These are phyloP conservation scores for Talaromyces islandicus DNA, from an alignment of 2,329 filamentous ascomycete species.

Conservation along the genomic window DNA sequence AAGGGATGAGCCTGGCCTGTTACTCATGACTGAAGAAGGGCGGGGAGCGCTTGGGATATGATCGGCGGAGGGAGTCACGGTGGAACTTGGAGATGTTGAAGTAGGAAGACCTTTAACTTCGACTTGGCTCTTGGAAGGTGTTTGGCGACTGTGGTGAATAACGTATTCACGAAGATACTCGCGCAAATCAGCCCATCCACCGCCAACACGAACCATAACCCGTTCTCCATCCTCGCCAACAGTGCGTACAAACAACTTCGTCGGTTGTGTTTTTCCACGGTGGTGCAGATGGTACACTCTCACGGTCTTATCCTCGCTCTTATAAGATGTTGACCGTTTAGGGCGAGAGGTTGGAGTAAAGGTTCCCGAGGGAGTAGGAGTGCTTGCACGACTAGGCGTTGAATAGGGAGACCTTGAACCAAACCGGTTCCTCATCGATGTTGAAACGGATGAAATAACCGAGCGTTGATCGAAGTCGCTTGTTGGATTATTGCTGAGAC, in stretches of 20 bases:
- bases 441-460: constrained; percentile 27
- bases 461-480: constrained; percentile 27
- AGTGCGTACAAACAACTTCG: constrained; percentile 89
- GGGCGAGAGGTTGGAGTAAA: constrained; percentile 53
- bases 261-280: constrained; percentile 75
- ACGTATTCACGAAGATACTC: constrained; percentile 95
- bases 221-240: constrained; percentile 86
- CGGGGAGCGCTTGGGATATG: constrained; percentile 24
- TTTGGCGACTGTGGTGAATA: constrained; percentile 76
- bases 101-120: constrained; percentile 48
- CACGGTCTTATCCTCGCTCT: constrained; percentile 62
- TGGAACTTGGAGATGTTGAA: constrained; percentile 24
- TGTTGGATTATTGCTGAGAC: constrained; percentile 53
- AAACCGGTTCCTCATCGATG: constrained; percentile 37
- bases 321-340: constrained; percentile 26
- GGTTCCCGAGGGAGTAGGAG: constrained; percentile 62
- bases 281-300: constrained; percentile 88
- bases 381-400: constrained; percentile 43
- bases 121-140: constrained; percentile 50
- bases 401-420: constrained; percentile 28
- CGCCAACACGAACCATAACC: constrained; percentile 96
- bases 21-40: constrained; percentile 30
- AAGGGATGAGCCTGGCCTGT: constrained; percentile 33
- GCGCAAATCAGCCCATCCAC: constrained; percentile 94
- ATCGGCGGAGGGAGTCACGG: constrained; percentile 17